Evolutionary conservation across 148 eudicot genomes (phyloP).

Genomic region (Camellia japonica): DNA sequence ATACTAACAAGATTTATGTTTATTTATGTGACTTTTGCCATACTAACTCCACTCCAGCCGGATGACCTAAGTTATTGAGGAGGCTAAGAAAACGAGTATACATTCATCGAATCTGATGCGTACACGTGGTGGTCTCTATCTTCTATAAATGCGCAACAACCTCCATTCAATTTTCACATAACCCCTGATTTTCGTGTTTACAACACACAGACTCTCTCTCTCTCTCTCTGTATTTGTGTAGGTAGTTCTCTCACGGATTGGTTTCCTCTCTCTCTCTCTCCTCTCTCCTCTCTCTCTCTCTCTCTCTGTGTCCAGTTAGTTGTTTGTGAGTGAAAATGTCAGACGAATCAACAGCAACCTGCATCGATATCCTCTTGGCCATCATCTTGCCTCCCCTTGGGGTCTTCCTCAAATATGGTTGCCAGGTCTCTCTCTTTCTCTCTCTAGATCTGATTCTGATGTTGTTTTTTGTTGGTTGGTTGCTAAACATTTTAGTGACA

Average conservation of each 20-base stretch:
- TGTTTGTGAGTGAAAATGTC: neutral
- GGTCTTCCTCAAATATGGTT: slow-evolving; percentile 48
- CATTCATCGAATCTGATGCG: neutral
- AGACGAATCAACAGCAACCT: slow-evolving; percentile 28
- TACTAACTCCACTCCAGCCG: too few species aligned
- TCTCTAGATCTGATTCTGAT: neutral
- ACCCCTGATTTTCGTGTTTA: neutral
- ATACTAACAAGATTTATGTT: too few species aligned
- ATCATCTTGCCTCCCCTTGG: slow-evolving; percentile 61
- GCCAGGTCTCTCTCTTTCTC: slow-evolving; percentile 29
- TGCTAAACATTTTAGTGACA: neutral
- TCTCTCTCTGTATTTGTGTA: too few species aligned
- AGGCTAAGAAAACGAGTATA: neutral
- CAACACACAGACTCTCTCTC: neutral
- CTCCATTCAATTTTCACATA: neutral
- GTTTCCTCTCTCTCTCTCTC: too few species aligned
- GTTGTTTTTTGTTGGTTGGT: neutral
- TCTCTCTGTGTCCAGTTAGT: neutral
- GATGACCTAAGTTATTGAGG: too few species aligned
- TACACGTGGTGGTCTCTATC: slow-evolving; percentile 5
- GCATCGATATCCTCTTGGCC: slow-evolving; percentile 46
- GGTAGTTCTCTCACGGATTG: too few species aligned
- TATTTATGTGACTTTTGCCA: too few species aligned
- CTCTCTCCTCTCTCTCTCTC: too few species aligned
- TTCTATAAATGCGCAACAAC: slow-evolving; percentile 5